Evolutionary conservation across 768 basidiomycete genomes (phyloP).

Genomic region (Tubosaeta sp.): DNA sequence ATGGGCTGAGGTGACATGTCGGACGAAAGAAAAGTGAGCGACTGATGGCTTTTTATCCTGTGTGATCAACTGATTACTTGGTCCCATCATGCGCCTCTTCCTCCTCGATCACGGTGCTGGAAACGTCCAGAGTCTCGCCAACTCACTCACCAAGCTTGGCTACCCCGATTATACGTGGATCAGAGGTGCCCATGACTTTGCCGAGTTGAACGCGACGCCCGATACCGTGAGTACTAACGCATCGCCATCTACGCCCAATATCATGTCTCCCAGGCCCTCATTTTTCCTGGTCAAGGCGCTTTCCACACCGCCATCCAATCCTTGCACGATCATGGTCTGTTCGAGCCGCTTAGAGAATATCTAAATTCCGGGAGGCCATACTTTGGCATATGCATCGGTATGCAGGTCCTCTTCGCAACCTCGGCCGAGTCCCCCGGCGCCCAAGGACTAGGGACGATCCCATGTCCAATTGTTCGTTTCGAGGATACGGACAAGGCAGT

Average conservation of each 20-base stretch:
- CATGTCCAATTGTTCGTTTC: conserved; percentile 76
- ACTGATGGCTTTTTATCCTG: conserved; percentile 19
- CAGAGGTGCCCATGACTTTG: conserved; percentile 72
- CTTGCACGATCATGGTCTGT: conserved; percentile 65
- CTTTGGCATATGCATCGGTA: conserved; percentile 97
- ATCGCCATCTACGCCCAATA: neutral
- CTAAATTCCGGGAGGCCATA: conserved; percentile 87
- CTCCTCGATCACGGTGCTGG: conserved; percentile 97
- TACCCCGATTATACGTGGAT: conserved; percentile 85
- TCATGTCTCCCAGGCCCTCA: conserved; percentile 60
- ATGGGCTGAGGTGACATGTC: conserved; percentile 47
- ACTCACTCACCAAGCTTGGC: conserved; percentile 81
- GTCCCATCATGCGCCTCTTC: conserved; percentile 54
- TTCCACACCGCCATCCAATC: conserved; percentile 85
- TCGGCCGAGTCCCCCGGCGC: conserved; percentile 71
- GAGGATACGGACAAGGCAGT: conserved; percentile 73
- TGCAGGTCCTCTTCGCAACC: conserved; percentile 90
- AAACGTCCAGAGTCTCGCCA: conserved; percentile 90
- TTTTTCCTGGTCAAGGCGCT: conserved; percentile 96
- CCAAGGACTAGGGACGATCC: conserved; percentile 80
- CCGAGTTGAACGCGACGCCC: conserved; percentile 33
- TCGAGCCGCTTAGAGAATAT: conserved; percentile 77
- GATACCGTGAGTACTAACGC: conserved; percentile 49
- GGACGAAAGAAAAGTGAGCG: conserved; percentile 6
- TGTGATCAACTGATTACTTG: no score